These are phyloP conservation scores for Mesotaenium endlicherianum DNA, from an alignment of 139 green algal genomes.

Conservation along the genomic window DNA sequence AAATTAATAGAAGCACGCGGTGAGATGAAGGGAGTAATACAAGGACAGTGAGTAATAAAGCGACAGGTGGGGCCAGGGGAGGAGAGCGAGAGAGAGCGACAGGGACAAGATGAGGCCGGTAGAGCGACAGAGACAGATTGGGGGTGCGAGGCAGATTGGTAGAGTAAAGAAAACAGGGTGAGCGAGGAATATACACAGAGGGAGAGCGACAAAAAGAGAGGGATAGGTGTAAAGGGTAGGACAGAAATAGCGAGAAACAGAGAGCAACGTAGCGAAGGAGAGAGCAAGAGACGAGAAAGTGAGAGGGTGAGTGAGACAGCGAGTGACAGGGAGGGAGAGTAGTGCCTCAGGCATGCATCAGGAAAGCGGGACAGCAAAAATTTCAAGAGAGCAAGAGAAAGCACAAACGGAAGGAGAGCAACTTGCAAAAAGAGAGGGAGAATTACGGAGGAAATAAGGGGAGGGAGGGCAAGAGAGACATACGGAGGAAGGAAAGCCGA, in stretches of 20 bases:
- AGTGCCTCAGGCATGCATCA: not conserved
- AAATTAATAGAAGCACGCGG: not conserved
- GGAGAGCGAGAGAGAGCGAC: constrained; percentile 47
- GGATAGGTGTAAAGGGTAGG: too few relatives aligned
- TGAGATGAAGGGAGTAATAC: too few relatives aligned
- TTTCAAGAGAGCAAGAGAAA: not conserved
- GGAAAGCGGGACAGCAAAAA: not conserved
- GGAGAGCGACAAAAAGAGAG: too few relatives aligned
- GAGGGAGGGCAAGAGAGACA: not conserved
- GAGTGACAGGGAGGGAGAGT: not conserved
- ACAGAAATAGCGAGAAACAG: not conserved
- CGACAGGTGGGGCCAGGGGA: too few relatives aligned
- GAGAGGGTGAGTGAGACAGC: not conserved
- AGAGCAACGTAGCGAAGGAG: not conserved
- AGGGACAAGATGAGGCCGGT: constrained; percentile 36
- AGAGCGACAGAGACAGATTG: constrained; percentile 43
- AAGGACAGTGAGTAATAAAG: too few relatives aligned
- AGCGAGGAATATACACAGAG: too few relatives aligned
- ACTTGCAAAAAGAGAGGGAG: not conserved
- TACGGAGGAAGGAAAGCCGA: too few relatives aligned
- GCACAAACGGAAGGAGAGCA: too few relatives aligned
- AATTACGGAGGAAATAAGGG: not conserved
- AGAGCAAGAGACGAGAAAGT: not conserved
- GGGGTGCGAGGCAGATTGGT: too few relatives aligned
- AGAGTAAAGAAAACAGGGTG: too few relatives aligned